phyloP scores from a whole-genome alignment of 257 asterid genomes.

The Linderniella brevidens region DNA sequence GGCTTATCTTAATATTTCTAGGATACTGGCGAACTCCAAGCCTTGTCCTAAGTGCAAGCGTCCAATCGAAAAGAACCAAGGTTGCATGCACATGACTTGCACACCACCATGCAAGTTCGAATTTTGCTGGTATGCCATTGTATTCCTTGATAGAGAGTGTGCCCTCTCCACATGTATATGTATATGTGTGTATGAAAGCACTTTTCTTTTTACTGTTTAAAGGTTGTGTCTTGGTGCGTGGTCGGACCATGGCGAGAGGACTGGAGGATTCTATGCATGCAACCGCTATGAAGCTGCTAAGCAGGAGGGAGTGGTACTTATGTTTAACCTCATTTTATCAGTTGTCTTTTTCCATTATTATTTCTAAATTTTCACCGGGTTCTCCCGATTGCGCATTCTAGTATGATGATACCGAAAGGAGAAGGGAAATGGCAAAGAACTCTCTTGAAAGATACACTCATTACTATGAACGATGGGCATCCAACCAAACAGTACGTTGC shows the following conservation, averaged over 20 bases:
- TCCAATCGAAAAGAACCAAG: constrained; percentile 98
- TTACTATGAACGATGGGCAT: constrained; percentile 99
- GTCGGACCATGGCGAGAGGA: constrained; percentile 98
- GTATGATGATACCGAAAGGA: constrained; percentile 94
- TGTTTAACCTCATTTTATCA: constrained; percentile 3
- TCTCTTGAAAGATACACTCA: constrained; percentile 99
- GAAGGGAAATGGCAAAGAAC: constrained; percentile 99
- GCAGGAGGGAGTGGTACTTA: constrained; percentile 87
- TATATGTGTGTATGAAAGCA: neutral
- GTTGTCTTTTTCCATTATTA: constrained; percentile 6
- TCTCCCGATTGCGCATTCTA: constrained; percentile 24
- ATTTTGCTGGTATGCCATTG: constrained; percentile 75
- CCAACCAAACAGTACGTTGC: constrained; percentile 79
- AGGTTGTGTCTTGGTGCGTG: constrained; percentile 97
- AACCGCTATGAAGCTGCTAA: constrained; percentile 97
- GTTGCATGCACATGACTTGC: constrained; percentile 99
- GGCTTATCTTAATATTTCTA: constrained; percentile 13
- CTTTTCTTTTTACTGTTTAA: constrained; percentile 6
- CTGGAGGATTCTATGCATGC: constrained; percentile 98
- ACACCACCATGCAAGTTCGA: constrained; percentile 99
- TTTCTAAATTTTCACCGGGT: constrained; percentile 2
- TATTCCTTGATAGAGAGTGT: neutral
- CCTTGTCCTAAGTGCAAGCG: constrained; percentile 99
- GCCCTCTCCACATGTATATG: neutral
- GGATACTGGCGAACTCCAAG: constrained; percentile 98